Base-by-base conservation (phyloP, 495 filamentous ascomycete genomes). In the Neurospora discreta region DNA sequence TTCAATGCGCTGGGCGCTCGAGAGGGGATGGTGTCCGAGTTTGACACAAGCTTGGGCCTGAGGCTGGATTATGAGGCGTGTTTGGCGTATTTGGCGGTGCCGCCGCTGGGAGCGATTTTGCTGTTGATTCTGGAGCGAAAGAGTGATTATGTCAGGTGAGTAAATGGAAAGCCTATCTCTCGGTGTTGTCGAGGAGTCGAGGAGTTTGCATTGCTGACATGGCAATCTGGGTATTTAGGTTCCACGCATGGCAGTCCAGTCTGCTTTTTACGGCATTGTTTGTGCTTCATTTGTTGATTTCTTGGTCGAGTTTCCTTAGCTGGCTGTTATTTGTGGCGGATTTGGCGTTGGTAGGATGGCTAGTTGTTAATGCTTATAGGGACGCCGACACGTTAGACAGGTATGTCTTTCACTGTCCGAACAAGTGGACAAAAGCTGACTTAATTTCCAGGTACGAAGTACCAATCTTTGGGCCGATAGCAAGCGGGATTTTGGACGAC, bases 201-300 rank as follows among this genome's bases (percentile, higher is more conserved):
- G 68, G 52, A 1, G 8, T 44, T 18, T 0, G 20, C 11, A 52
- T 70, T 73, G 70, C 72, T 40, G 15, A 52, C 71, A 3, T 5
- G 7, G 20, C 6, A 5, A 3, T 23, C 20, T 26, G 46, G 46
- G 20, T 20, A 11, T 7, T 7, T 46, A 96, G 93, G 75, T 97
- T 97, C 74, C 95, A 99, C 80, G 95, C 94, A 9, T 98, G 95
- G 95, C 95, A 98, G 82, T 92, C 90, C 5, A 91, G 90, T 73
- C 86, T 98, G 80, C 81, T 98, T 18, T 99, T 98, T 80, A 89
- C 92, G 23, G 88, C 87, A 71, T 79, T 99, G 67, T 96, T 97
- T 79, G 89, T 95, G 60, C 69, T 97, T 26, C 95, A 99, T 80
- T 84, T 97, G 40, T 82, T 98, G 26, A 90, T 98, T 82, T 87